Evolutionary conservation across 495 filamentous ascomycete species (phyloP).

Genomic region (Barbatosphaeria neglecta): DNA sequence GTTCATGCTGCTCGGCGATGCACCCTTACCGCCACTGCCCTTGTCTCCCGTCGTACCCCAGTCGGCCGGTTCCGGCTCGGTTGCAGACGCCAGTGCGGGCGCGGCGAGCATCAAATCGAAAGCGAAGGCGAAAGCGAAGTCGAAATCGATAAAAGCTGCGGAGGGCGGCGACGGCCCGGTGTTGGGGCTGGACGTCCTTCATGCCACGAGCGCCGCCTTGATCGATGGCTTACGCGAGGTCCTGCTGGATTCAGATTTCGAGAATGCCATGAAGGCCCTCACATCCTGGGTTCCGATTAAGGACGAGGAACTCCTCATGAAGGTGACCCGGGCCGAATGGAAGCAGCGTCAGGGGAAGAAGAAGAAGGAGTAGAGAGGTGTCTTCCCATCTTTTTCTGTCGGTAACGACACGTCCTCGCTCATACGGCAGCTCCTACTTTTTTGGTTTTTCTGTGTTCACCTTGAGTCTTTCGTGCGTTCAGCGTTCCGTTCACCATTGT

Average conservation of each 20-base stretch:
- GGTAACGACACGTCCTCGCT: neutral
- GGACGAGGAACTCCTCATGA: constrained; percentile 91
- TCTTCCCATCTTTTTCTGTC: neutral
- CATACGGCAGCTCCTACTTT: neutral
- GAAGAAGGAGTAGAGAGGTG: constrained; percentile 12
- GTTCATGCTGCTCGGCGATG: constrained; percentile 91
- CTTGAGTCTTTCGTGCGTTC: no score
- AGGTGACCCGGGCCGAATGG: constrained; percentile 86
- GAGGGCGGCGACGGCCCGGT: no score
- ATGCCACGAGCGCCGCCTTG: constrained; percentile 81
- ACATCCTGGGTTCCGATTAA: constrained; percentile 93
- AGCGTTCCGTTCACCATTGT: no score
- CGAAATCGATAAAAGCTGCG: no score
- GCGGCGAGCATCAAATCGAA: constrained; percentile 6
- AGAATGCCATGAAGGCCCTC: constrained; percentile 95
- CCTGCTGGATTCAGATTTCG: constrained; percentile 87
- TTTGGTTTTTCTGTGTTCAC: no score
- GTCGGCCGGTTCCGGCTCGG: constrained; percentile 1
- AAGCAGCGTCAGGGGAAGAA: constrained; percentile 46
- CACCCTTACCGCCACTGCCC: constrained; percentile 11
- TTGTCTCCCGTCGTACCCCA: constrained; percentile 11
- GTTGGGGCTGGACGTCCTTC: constrained; percentile 82
- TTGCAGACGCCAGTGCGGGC: constrained; percentile 2
- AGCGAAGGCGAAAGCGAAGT: no score
- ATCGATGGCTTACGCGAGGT: constrained; percentile 89